Percentiles rank a stretch among this genome's conserved stretches.
phyloP scores from a whole-genome alignment of 148 eudicot genomes.

The Rhododendron molle region DNA sequence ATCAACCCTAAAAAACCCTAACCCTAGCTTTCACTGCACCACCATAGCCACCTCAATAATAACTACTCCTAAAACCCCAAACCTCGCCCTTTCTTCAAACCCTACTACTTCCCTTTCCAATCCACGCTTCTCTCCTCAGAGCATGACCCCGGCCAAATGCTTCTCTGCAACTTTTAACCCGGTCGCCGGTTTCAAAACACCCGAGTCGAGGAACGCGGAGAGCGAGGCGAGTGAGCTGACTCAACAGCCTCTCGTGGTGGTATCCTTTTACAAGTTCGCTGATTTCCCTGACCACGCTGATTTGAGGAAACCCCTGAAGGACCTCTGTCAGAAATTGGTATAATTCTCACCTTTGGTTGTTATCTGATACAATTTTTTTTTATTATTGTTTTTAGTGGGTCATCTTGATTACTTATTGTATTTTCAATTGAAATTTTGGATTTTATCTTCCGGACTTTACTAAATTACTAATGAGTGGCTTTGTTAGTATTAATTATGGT shows the following conservation, averaged over 20 bases:
- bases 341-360: slow-evolving; percentile 13
- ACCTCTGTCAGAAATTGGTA: slow-evolving; percentile 64
- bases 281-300: slow-evolving; percentile 76
- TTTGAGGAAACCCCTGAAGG: slow-evolving; percentile 64
- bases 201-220: neutral
- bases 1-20: slow-evolving; percentile 22
- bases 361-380: neutral
- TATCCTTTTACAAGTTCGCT: slow-evolving; percentile 94
- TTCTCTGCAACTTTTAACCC: slow-evolving; percentile 23
- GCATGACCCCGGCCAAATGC: slow-evolving; percentile 13
- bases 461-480: neutral
- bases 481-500: neutral
- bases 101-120: slow-evolving; percentile 18
- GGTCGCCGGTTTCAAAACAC: slow-evolving; percentile 9
- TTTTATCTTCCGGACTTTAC: neutral
- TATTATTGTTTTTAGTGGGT: neutral
- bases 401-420: neutral
- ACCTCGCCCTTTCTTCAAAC: slow-evolving; percentile 18
- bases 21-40: slow-evolving; percentile 26
- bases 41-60: slow-evolving; percentile 23
- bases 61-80: slow-evolving; percentile 17
- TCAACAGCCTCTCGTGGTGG: slow-evolving; percentile 50
- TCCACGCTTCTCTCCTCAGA: slow-evolving; percentile 14
- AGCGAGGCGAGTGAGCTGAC: slow-evolving; percentile 9
- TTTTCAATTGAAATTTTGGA: neutral